Evolutionary conservation across 2,329 filamentous ascomycete genomes (phyloP), one percentile per base, ranked within the genome.

Genomic region (Coniochaeta sp.): DNA sequence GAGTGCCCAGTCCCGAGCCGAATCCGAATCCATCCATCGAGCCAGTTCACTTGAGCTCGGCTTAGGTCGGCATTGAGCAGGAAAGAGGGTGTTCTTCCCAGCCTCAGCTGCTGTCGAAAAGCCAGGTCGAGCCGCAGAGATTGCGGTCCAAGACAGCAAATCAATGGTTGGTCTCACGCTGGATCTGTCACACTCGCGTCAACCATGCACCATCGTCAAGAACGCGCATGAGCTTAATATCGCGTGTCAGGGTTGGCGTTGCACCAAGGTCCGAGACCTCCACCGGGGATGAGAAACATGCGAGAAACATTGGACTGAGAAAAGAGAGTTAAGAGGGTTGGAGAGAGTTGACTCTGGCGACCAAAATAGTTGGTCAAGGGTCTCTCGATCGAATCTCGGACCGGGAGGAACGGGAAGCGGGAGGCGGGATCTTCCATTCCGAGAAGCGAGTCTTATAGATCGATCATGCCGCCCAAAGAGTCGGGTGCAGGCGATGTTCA

Each of bases 131-230:
- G 14, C 7, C 26, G 26, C n/a, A 31, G 16, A 48, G 26, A 31
- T 28, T 48, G 45, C 45, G 27, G n/a, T 48, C 12, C 45, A 31
- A 48, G 45, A 48, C 45, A 48, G 12, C 45, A 48, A 48, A 48
- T 48, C 45, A 48, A 48, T 48, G n/a, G 18, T 18, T 31, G 45
- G 45, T 48, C 45, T 30, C 45, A 48, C 45, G 45, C 14, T 48
- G 45, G 5, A 31, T 30, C 45, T 20, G 45, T 30, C 14, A 48
- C 28, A 48, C 45, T 48, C 28, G 24, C 45, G 28, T 31, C n/a
- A 48, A 31, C 26, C 45, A 48, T 48, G 45, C 26, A 31, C 8
- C 8, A 48, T 48, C 45, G 26, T 20, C 9, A 22, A 18, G 27
- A n/a, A 20, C 26, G 27, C 45, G 26, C 18, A 22, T 48, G 38